Conservation (phyloP, 1,284 basidiomycete genomes). For the Ceratobasidium sp. region DNA sequence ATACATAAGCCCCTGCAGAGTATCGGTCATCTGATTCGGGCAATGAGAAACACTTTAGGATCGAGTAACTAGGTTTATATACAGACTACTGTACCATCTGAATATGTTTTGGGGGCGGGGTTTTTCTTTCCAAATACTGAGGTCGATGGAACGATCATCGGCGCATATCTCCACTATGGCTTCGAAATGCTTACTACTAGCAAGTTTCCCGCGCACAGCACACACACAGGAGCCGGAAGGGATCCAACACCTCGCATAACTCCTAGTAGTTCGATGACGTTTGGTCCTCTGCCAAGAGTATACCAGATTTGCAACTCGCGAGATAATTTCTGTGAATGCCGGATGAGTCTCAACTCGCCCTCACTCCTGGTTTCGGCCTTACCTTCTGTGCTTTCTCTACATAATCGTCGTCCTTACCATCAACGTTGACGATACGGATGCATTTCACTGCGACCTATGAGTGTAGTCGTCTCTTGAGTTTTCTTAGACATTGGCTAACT, state of each 20-base stretch:
- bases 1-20: slow-evolving; percentile 22
- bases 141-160: background rate
- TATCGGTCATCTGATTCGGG: slow-evolving; percentile 34
- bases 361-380: background rate
- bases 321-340: slow-evolving; percentile 9
- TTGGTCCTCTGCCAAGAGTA: background rate
- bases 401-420: background rate
- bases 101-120: slow-evolving; percentile 32
- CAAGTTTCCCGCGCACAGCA: slow-evolving; percentile 20
- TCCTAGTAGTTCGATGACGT: slow-evolving; percentile 34
- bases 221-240: slow-evolving; percentile 14
- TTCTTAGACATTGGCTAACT: background rate
- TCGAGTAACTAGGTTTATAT: background rate
- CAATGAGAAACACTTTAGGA: too few species aligned
- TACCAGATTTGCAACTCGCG: slow-evolving; percentile 42
- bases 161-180: background rate
- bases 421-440: background rate
- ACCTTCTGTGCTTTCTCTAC: slow-evolving; percentile 20
- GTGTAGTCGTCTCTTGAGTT: background rate
- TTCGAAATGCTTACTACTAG: slow-evolving; percentile 4
- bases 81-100: slow-evolving; percentile 24
- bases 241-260: slow-evolving; percentile 24
- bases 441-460: slow-evolving; percentile 33
- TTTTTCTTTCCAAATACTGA: slow-evolving; percentile 33
- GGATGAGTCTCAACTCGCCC: background rate